These are phyloP conservation scores for Fonsecaea pedrosoi DNA, from an alignment of 2,329 filamentous ascomycete species.

Conservation along the genomic window DNA sequence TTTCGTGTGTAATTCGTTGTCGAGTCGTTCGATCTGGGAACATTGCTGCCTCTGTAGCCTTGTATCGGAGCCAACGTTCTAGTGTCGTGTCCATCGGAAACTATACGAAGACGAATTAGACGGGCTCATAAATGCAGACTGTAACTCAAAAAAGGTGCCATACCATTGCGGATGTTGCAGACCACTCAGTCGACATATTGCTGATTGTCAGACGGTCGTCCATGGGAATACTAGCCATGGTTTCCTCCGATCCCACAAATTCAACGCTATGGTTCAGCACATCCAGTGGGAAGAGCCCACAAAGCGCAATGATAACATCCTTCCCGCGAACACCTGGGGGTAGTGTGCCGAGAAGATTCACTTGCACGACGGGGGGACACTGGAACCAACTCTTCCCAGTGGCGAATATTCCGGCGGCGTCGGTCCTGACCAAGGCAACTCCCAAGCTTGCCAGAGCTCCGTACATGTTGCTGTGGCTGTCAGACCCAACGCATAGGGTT, in stretches of 20 bases:
- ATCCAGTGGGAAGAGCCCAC: conserved; percentile 83
- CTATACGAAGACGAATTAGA: too few relatives aligned
- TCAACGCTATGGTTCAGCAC: conserved; percentile 92
- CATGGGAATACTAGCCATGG: conserved; percentile 72
- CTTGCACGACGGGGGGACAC: conserved; percentile 80
- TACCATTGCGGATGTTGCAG: conserved; percentile 62
- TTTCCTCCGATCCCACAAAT: conserved; percentile 80
- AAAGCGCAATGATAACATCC: conserved; percentile 90
- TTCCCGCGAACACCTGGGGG: conserved; percentile 87
- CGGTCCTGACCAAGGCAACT: conserved; percentile 83
- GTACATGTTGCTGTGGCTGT: conserved; percentile 79
- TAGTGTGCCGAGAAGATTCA: conserved; percentile 76
- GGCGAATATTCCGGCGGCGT: conserved; percentile 84
- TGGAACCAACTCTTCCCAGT: conserved; percentile 88
- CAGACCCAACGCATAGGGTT: conserved; percentile 77
- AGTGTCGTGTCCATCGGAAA: conserved; percentile 82
- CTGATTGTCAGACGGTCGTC: conserved; percentile 72
- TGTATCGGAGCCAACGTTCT: conserved; percentile 74
- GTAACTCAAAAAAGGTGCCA: too few relatives aligned
- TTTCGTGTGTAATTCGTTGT: too few relatives aligned
- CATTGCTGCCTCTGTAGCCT: conserved; percentile 73
- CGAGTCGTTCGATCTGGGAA: too few relatives aligned
- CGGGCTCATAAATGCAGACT: too few relatives aligned
- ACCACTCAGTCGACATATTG: conserved; percentile 48
- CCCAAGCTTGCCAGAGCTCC: conserved; percentile 76